A percentile compares a stretch with the other conserved stretches of the same genome.
phyloP scores from a whole-genome alignment of 371 early-diverging fungal species.

The Mucor piriformis region DNA sequence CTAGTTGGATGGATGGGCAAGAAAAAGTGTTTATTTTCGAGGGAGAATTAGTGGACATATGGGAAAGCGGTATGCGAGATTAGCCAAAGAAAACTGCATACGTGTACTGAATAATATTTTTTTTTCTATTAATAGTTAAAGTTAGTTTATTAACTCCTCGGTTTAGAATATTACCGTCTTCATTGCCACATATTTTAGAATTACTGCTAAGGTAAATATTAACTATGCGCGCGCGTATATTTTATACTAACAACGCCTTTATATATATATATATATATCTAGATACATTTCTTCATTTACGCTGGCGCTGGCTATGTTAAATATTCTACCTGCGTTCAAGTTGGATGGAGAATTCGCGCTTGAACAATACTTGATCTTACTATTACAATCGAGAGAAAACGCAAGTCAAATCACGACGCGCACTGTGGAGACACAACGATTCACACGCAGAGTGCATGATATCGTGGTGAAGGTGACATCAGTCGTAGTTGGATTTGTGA shows the following conservation, averaged over 20 bases:
- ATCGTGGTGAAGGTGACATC: slow-evolving; percentile 37
- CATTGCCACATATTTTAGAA: slow-evolving; percentile 62
- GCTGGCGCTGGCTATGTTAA: slow-evolving; percentile 73
- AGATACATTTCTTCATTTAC: slow-evolving; percentile 81
- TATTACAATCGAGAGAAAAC: slow-evolving; percentile 18
- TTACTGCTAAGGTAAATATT: slow-evolving; percentile 55
- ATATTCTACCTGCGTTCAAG: slow-evolving; percentile 78
- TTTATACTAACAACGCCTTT: too few species aligned
- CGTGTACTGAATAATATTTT: slow-evolving; percentile 1
- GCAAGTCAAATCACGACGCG: slow-evolving; percentile 27
- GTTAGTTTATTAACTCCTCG: slow-evolving; percentile 64
- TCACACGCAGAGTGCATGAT: slow-evolving; percentile 22
- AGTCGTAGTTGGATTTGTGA: slow-evolving; percentile 46
- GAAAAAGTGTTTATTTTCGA: slow-evolving; percentile 52
- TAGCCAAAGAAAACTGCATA: too few species aligned
- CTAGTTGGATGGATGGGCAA: slow-evolving; percentile 37
- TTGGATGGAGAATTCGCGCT: slow-evolving; percentile 80
- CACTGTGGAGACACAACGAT: slow-evolving; percentile 16
- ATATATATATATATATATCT: too few species aligned
- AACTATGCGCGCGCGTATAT: too few species aligned
- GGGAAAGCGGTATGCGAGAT: slow-evolving; percentile 57
- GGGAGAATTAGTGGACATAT: slow-evolving; percentile 66
- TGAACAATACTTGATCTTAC: slow-evolving; percentile 35
- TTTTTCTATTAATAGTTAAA: slow-evolving; percentile 47
- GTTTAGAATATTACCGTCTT: slow-evolving; percentile 59